Base-by-base conservation (phyloP, 768 basidiomycete genomes). In the Trametes cubensis region DNA sequence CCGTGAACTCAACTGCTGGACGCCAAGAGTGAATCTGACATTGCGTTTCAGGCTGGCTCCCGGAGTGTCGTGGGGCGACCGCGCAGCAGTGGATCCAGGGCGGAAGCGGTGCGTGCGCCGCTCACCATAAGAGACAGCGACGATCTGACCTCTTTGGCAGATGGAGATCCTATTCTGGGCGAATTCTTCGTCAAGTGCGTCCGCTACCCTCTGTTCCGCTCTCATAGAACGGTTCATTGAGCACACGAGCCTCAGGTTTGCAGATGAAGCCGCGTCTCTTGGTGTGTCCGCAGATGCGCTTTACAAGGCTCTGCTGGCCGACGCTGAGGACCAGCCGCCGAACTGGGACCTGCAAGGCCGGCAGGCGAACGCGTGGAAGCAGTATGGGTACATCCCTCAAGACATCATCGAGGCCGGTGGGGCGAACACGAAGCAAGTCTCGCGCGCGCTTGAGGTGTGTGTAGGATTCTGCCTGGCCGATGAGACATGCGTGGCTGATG, bases 301-400 rank as follows among this genome's bases (percentile, higher is more conserved):
- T 1, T 87, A 88, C 67, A 77, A 71, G 47, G 85, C 85, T 0
- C 76, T 88, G 14, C 70, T 86, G 13, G 82, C 82, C 0, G 85
- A 87, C 62, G 85, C 85, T 0, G 85, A 87, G 67, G 68, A 76
- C 3, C 80, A 84, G 60, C 81, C 86, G 5, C 75, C 78, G 13
- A 81, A 86, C 67, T 87, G 85, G 83, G 82, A 88, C 68, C 64
- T 88, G 14, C 82, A 85, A 66, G 86, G 86, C 14, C 74, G 86
- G 28, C 83, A 86, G 62, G 81, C 78, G 5, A 76, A 81, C 66
- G 71, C 78, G 1, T 87, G 85, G 85, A 85, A 85, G 61, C 53
- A 79, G 59, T 74, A 81, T 28, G 80, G 72, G 17, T 77, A 69
- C 50, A 70, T 77, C 20, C 76, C 76, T 2, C 62, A 63, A 13